Percentiles rank a stretch among this genome's conserved stretches.
phyloP scores from a whole-genome alignment of 2,329 filamentous ascomycete species.

The Westerdykella aurantiaca region DNA sequence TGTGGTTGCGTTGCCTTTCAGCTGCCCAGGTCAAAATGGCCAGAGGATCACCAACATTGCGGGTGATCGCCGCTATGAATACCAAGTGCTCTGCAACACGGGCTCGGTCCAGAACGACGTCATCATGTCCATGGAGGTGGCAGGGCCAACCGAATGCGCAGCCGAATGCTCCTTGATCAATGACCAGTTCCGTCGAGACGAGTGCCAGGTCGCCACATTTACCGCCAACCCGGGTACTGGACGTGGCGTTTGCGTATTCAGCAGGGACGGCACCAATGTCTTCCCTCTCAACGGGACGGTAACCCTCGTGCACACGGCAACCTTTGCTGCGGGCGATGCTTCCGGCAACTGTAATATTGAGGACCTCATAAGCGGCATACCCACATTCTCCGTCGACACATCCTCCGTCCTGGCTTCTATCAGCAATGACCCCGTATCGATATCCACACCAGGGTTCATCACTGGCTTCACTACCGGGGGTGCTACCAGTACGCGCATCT shows the following conservation, averaged over 20 bases:
- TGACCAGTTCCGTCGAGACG: slow-evolving; percentile 13
- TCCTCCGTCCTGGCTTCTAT: slow-evolving; percentile 20
- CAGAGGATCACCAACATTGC: slow-evolving; percentile 21
- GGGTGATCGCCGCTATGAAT: slow-evolving; percentile 20
- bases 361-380: slow-evolving; percentile 2
- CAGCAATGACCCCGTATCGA: slow-evolving; percentile 11
- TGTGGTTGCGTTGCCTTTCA: slow-evolving; percentile 17
- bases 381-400: slow-evolving; percentile 12
- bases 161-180: slow-evolving; percentile 27
- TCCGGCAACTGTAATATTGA: slow-evolving; percentile 12
- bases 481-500: slow-evolving; percentile 16
- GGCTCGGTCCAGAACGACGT: slow-evolving; percentile 15
- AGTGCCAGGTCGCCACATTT: slow-evolving; percentile 21
- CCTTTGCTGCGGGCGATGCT: slow-evolving; percentile 14
- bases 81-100: slow-evolving; percentile 24
- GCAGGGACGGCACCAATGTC: slow-evolving; percentile 8
- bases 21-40: slow-evolving; percentile 15
- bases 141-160: slow-evolving; percentile 21
- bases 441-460: slow-evolving; percentile 20
- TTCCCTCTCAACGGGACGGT: slow-evolving; percentile 14
- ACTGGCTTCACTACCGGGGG: slow-evolving; percentile 18
- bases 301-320: slow-evolving; percentile 17
- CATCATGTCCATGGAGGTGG: slow-evolving; percentile 12
- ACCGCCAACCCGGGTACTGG: slow-evolving; percentile 12
- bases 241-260: slow-evolving; percentile 19